Base-by-base conservation (phyloP, 2,329 filamentous ascomycete species). In the Lachnellula willkommii region DNA sequence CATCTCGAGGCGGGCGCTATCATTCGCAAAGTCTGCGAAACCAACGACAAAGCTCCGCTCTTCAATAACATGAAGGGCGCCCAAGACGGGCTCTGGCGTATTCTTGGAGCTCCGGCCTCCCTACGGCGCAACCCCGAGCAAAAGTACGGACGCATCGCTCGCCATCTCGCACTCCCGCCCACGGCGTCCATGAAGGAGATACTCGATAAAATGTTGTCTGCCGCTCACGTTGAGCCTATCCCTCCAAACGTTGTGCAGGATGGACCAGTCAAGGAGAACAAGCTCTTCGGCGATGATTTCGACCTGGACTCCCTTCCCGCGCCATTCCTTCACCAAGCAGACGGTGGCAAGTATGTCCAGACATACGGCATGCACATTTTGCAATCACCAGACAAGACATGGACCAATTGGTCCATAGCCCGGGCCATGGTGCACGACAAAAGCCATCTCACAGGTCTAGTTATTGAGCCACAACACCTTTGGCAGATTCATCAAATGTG, bases 21-120 rank as follows among this genome's bases (percentile, higher is more conserved):
- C 52, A 75, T 74, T 4, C 70, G 77, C 4, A 67, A 65, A 14
- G 76, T 74, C 8, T 74, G 70, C 56, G 78, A 80, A 57, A 72
- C 67, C 0, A 62, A 77, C 45, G 73, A 71, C 54, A 77, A 76
- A 50, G 77, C 78, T 1, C 77, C 77, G 0, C 70, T 81, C 0
- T 79, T 80, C 70, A 77, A 79, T 65, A 80, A 79, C 26, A 54
- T 80, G 52, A 77, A 73, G 52, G 77, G 77, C 1, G 66, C 67
- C 4, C 61, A 74, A 35, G 62, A 77, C 40, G 77, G 77, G 8
- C 66, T 80, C 0, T 80, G 69, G 58, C 69, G 76, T 9, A 79
- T 79, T 22, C 69, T 80, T 4, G 77, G 76, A 22, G 73, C 72
- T 0, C 71, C 77, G 0, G 73, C 65, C 3, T 71, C 69, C 1